phyloP scores from a whole-genome alignment of 768 basidiomycete genomes.

The Xanthoconium purpureum region DNA sequence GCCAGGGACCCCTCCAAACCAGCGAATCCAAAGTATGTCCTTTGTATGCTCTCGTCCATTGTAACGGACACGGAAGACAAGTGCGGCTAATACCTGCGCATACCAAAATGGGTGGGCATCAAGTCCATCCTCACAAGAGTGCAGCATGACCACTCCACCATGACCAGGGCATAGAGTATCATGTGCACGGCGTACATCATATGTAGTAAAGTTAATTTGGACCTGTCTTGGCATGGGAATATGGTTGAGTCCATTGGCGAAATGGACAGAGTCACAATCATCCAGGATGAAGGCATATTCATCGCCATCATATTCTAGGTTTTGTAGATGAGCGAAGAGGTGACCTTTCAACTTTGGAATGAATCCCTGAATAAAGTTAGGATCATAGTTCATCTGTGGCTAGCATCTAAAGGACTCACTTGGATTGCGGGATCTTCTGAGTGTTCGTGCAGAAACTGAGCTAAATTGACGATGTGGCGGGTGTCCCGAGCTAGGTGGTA shows the following conservation, averaged over 20 bases:
- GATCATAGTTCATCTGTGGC: not conserved
- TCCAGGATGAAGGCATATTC: not conserved
- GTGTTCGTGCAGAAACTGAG: too few species aligned
- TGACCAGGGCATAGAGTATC: constrained; percentile 13
- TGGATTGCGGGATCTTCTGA: too few species aligned
- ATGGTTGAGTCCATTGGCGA: not conserved
- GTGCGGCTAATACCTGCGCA: constrained; percentile 21
- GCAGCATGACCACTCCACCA: constrained; percentile 21
- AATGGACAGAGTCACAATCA: not conserved
- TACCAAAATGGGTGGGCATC: constrained; percentile 22
- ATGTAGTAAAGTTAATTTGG: constrained; percentile 18
- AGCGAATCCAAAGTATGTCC: constrained; percentile 40
- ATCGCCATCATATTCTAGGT: not conserved
- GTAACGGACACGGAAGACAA: constrained; percentile 11
- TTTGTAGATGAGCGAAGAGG: constrained; percentile 9
- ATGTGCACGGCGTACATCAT: constrained; percentile 13
- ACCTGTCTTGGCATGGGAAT: not conserved
- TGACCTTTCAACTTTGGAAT: constrained; percentile 19
- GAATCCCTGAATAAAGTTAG: constrained; percentile 21
- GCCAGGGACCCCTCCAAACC: constrained; percentile 32
- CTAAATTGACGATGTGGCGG: not conserved
- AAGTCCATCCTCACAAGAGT: constrained; percentile 8
- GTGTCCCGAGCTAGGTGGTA: not conserved
- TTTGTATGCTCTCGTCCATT: not conserved
- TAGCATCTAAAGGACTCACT: too few species aligned